These are phyloP conservation scores for Zizania palustris DNA, from an alignment of 202 grass and related monocot species.

Conservation along the genomic window DNA sequence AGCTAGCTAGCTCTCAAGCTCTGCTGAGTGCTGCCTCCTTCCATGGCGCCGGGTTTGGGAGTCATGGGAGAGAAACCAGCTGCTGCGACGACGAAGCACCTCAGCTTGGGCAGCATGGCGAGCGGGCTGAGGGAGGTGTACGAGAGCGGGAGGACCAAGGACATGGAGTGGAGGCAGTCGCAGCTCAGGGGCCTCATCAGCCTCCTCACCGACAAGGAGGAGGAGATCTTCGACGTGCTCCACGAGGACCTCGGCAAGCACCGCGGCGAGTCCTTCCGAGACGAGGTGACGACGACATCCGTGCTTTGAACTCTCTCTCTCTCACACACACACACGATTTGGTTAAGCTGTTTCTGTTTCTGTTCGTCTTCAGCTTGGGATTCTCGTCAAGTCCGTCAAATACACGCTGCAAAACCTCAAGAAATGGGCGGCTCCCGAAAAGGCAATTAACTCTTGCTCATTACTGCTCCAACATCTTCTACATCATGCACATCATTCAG, in stretches of 20 bases:
- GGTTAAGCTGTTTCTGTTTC: not conserved
- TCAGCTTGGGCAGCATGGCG: slow-evolving; percentile 22
- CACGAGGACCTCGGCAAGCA: slow-evolving; percentile 63
- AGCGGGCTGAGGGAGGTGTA: slow-evolving; percentile 42
- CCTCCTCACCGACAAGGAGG: slow-evolving; percentile 60
- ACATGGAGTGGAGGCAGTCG: slow-evolving; percentile 53
- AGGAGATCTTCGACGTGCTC: slow-evolving; percentile 55
- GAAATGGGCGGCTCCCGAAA: slow-evolving; percentile 58
- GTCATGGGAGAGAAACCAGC: slow-evolving; percentile 18
- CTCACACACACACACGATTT: not conserved
- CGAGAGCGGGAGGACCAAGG: slow-evolving; percentile 61
- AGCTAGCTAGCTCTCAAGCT: not conserved
- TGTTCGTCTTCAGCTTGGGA: slow-evolving; percentile 50
- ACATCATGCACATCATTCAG: not conserved
- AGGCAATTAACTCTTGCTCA: slow-evolving; percentile 28
- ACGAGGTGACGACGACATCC: slow-evolving; percentile 50
- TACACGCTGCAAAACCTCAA: slow-evolving; percentile 50
- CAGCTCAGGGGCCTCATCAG: slow-evolving; percentile 55
- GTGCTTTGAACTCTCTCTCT: not conserved
- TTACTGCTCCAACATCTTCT: not conserved
- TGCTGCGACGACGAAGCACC: not conserved
- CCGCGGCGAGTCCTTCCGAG: slow-evolving; percentile 56
- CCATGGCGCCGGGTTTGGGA: slow-evolving; percentile 26
- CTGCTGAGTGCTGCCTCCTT: too few species aligned
- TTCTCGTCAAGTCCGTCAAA: slow-evolving; percentile 54